Evolutionary conservation across 345 rosid genomes (phyloP), one percentile per base, ranked within the genome.

Genomic region (Passiflora organensis): DNA sequence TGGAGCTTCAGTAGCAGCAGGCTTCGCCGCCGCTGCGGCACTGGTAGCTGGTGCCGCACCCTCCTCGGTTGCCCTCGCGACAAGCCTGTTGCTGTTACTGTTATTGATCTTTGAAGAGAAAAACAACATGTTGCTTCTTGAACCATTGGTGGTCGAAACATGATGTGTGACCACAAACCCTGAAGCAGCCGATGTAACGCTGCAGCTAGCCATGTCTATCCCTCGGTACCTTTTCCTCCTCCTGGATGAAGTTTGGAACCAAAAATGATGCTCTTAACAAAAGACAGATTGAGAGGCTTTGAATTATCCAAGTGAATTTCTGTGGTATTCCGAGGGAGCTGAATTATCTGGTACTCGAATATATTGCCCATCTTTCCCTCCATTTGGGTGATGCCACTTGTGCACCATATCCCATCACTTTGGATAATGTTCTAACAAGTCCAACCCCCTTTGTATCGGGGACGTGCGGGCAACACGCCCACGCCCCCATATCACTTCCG

Each of bases 151-250:
- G 48, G 68, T 13, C 9, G 75, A 34, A 50, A 76, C 75, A 25
- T 59, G 74, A 32, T 85, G 78, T 44, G 79, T 59, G 21, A 78
- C 42, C 53, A 67, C 53, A 57, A 86, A 79, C 37, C 85, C 84
- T 54, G 82, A 76, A 63, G 95, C 87, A 53, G 90, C 87, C 41
- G 95, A 83, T 39, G 94, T 72, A 76, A 82, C 67, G 75, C 66
- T 74, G 75, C 75, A 72, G 72, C 80, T 80, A 59, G 81, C 87
- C 87, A 86, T 82, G 14, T 8, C 43, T 48, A 24, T 49, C 10
- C 50, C 32, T 52, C 19, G 52, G 2, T 61, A 34, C 43, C 20
- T 56, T 4, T 53, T 18, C 52, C 14, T 25, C 9, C 46, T 19
- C 21, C 21, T 50, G 53, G 43, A 41, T 41, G n/a, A 41, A 4